Percentiles rank a stretch among this genome's conserved stretches.
These are phyloP conservation scores for Russula compacta DNA, from an alignment of 768 basidiomycete species.

Conservation along the genomic window DNA sequence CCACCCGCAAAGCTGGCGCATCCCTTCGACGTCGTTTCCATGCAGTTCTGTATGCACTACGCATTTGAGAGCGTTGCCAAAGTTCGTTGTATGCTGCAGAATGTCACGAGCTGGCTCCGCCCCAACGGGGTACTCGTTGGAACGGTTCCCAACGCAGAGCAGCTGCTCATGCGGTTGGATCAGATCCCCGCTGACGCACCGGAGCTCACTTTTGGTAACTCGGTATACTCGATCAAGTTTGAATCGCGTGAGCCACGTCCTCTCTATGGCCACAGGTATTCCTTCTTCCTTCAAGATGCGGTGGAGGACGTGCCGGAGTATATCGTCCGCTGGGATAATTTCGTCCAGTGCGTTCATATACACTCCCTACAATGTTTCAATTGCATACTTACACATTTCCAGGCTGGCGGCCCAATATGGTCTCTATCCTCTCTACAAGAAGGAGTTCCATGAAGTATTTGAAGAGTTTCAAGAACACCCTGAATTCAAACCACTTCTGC, in stretches of 20 bases:
- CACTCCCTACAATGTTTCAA: background rate
- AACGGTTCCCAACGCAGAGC: constrained; percentile 87
- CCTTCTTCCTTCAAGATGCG: constrained; percentile 89
- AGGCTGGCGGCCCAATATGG: constrained; percentile 82
- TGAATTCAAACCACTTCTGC: constrained; percentile 77
- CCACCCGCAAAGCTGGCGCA: constrained; percentile 47
- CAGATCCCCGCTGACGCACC: constrained; percentile 52
- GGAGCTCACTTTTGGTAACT: constrained; percentile 82
- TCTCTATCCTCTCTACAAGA: constrained; percentile 64
- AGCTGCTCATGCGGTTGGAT: constrained; percentile 67
- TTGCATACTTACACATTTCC: background rate
- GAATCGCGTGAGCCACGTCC: constrained; percentile 55
- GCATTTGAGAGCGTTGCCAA: constrained; percentile 90
- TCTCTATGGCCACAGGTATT: constrained; percentile 85
- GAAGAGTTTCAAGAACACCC: constrained; percentile 67
- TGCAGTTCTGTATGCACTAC: constrained; percentile 99
- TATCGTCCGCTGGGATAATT: constrained; percentile 91
- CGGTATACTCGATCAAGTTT: constrained; percentile 83
- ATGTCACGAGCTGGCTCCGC: constrained; percentile 72
- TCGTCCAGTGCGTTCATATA: constrained; percentile 54
- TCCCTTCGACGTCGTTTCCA: constrained; percentile 89
- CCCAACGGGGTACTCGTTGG: constrained; percentile 90
- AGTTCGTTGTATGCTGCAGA: constrained; percentile 85
- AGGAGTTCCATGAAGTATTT: constrained; percentile 88
- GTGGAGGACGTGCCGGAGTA: constrained; percentile 98